A percentile compares a stretch with the other conserved stretches of the same genome.
Evolutionary conservation across 2,329 filamentous ascomycete species (phyloP).

Genomic region (Aspergillus piperis): DNA sequence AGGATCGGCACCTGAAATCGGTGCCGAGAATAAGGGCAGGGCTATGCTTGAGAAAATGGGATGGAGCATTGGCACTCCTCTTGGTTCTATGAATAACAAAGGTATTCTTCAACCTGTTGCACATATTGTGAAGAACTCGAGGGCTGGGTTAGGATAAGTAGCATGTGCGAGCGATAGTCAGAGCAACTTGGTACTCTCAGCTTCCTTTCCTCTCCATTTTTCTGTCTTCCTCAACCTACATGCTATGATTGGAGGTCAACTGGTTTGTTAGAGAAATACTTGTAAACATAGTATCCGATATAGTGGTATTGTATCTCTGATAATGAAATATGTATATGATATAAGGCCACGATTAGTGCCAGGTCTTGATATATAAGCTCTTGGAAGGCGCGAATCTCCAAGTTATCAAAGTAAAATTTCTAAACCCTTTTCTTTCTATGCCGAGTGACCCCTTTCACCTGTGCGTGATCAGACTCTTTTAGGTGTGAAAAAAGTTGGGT

Average conservation of each 20-base stretch:
- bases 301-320: no score
- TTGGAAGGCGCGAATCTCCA: no score
- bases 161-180: background rate
- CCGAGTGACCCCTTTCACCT: conserved; percentile 36
- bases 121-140: conserved; percentile 83
- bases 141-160: conserved; percentile 71
- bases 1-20: conserved; percentile 79
- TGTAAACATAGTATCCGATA: no score
- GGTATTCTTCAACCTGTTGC: conserved; percentile 84
- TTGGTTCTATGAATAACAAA: conserved; percentile 80
- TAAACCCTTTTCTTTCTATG: background rate
- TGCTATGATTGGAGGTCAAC: no score
- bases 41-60: conserved; percentile 96
- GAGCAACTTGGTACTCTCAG: background rate
- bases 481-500: conserved; percentile 75
- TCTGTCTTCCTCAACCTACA: no score
- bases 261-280: no score
- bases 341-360: no score
- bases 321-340: no score
- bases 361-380: no score
- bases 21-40: conserved; percentile 77
- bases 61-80: conserved; percentile 81
- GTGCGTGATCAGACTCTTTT: conserved; percentile 65
- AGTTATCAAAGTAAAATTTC: background rate
- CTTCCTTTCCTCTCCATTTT: background rate